These are phyloP conservation scores for Stereocaulon alpinum DNA, from an alignment of 495 filamentous ascomycete species.

Conservation along the genomic window DNA sequence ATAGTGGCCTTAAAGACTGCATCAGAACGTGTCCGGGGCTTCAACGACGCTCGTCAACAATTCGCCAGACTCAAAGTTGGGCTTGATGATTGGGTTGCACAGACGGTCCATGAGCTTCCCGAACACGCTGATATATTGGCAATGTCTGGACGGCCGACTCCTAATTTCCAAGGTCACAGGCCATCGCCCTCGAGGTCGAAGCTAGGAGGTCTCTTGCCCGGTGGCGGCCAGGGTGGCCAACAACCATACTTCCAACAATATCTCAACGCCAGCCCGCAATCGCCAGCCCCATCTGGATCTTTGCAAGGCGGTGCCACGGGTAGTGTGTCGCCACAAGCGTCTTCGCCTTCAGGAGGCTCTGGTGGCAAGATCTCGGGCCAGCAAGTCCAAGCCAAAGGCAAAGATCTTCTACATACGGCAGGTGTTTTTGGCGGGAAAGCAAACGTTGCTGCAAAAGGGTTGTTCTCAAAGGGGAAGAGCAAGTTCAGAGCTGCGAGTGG, in stretches of 20 bases:
- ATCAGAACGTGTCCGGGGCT: slow-evolving; percentile 56
- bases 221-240: slow-evolving; percentile 26
- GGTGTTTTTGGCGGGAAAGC: slow-evolving; percentile 61
- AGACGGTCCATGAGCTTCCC: slow-evolving; percentile 38
- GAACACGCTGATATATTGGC: slow-evolving; percentile 40
- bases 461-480: slow-evolving; percentile 78
- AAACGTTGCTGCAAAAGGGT: slow-evolving; percentile 68
- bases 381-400: slow-evolving; percentile 64
- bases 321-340: slow-evolving; percentile 21
- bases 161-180: slow-evolving; percentile 23
- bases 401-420: slow-evolving; percentile 73
- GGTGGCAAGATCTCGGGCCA: slow-evolving; percentile 27
- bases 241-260: slow-evolving; percentile 46
- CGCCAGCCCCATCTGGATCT: slow-evolving; percentile 26
- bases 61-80: slow-evolving; percentile 65
- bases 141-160: slow-evolving; percentile 27
- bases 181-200: slow-evolving; percentile 34
- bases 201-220: slow-evolving; percentile 32
- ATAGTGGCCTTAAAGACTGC: slow-evolving; percentile 54
- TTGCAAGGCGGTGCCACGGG: slow-evolving; percentile 31
- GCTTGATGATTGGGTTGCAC: slow-evolving; percentile 58
- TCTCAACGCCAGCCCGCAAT: slow-evolving; percentile 29
- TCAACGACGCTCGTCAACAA: slow-evolving; percentile 55
- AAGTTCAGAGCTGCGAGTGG: slow-evolving; percentile 56
- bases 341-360: slow-evolving; percentile 20